These are phyloP conservation scores for Plasmodium chabaudi DNA, from an alignment of 169 alveolate species.

Conservation along the genomic window DNA sequence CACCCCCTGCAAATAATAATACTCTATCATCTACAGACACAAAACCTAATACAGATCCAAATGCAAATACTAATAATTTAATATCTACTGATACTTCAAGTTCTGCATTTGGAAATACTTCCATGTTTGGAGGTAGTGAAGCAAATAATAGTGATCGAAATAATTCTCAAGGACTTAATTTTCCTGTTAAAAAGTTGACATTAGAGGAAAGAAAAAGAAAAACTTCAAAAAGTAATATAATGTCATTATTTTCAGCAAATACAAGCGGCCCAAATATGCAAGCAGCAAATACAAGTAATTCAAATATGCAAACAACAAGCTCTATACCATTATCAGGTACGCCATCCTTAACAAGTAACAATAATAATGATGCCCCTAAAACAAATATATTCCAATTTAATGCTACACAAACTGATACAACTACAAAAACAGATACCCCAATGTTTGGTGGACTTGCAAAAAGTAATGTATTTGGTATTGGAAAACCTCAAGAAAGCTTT, in stretches of 20 bases:
- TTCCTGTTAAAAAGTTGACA: slow-evolving; percentile 68
- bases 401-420: not conserved
- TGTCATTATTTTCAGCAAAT: slow-evolving; percentile 49
- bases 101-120: slow-evolving; percentile 5
- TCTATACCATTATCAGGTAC: not conserved
- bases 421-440: not conserved
- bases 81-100: not conserved
- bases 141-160: slow-evolving; percentile 1
- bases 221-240: slow-evolving; percentile 60
- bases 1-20: not conserved
- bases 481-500: not conserved
- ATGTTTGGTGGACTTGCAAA: not conserved
- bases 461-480: not conserved
- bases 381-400: not conserved
- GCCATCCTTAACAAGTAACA: not conserved
- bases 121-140: slow-evolving; percentile 8
- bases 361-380: not conserved
- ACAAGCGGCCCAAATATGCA: not conserved
- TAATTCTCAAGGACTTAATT: slow-evolving; percentile 5
- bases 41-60: not conserved
- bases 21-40: not conserved
- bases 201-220: slow-evolving; percentile 72
- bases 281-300: not conserved
- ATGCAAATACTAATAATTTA: not conserved
- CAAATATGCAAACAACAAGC: not conserved